Base-by-base conservation (phyloP, 2,329 filamentous ascomycete species). In the Epicoccum nigrum region DNA sequence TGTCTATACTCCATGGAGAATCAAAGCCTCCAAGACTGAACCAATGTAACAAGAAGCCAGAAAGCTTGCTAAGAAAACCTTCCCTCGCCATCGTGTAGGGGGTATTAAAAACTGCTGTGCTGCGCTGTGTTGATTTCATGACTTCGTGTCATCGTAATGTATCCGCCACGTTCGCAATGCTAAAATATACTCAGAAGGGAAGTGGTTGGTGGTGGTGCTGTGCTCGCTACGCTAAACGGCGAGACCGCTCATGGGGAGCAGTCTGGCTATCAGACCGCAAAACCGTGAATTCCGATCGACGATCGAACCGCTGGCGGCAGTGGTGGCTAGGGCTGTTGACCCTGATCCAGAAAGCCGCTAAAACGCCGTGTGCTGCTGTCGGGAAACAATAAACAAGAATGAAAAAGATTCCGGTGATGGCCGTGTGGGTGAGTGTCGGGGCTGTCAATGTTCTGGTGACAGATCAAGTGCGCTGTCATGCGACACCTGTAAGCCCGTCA, bases 321-420 rank as follows among this genome's bases (percentile, higher is more conserved):
- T 16, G 51, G 45, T 53, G 56, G 49, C 48, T 60, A 62, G 44
- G 57, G 58, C 37, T 54, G 61, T 43, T 62, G 62, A 52, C 45
- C 46, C 28, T 63, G 60, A 45, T 67, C 63, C 56, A 61, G 50
- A 54, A 63, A 54, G 53, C 63, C 60, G 48, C 65, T 63, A 60
- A 65, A 66, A 59, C 66, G 65, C 62, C 65, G 48, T 37, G 57
- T 62, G 51, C 49, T 30, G 41, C 56, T 61, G 48, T 69, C 66
- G 45, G 63, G 45, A 60, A 72, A 68, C 61, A 72, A 73, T 73
- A 71, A 64, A 60, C 69, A 72, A 72, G 68, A 72, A 72, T 72
- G 68, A 58, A 69, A 56, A 54, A 66, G 57, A 59, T 63, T 67
- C 47, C 62, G 63, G 35, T 64, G 60, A 40, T 65, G 58, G 43